Conservation (phyloP, 768 basidiomycete genomes). For the Lyophyllum semitale region DNA sequence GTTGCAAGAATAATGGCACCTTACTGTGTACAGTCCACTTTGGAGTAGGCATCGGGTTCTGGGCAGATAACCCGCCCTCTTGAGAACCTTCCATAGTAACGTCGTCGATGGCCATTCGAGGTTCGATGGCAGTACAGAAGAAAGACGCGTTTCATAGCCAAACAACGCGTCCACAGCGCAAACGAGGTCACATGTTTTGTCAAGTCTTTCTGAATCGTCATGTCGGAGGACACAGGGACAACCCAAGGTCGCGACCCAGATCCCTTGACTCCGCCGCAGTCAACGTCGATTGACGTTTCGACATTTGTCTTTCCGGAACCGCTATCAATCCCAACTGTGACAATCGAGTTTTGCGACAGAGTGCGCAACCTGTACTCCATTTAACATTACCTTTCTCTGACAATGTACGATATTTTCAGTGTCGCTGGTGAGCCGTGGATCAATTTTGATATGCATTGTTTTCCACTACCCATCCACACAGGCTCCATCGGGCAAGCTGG, state of each 20-base stretch:
- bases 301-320: conserved; percentile 59
- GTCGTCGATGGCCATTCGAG: conserved; percentile 11
- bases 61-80: conserved; percentile 1
- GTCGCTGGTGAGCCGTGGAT: conserved; percentile 67
- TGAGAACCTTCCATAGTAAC: conserved; percentile 12
- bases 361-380: conserved; percentile 46
- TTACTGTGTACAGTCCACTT: conserved; percentile 70
- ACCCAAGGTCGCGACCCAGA: conserved; percentile 2
- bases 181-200: conserved; percentile 33
- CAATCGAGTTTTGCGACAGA: conserved; percentile 92
- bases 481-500: conserved; percentile 94
- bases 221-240: conserved; percentile 1
- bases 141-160: conserved; percentile 23
- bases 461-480: conserved; percentile 29
- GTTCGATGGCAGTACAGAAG: background rate
- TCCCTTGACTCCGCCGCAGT: background rate
- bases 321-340: conserved; percentile 51
- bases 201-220: background rate
- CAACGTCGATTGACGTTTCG: conserved; percentile 39
- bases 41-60: conserved; percentile 1
- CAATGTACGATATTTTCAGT: conserved; percentile 40
- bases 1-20: background rate
- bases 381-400: background rate
- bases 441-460: background rate
- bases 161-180: conserved; percentile 53